phyloP scores from a whole-genome alignment of 371 early-diverging fungal genomes.

The Nosema muscidifuracis region DNA sequence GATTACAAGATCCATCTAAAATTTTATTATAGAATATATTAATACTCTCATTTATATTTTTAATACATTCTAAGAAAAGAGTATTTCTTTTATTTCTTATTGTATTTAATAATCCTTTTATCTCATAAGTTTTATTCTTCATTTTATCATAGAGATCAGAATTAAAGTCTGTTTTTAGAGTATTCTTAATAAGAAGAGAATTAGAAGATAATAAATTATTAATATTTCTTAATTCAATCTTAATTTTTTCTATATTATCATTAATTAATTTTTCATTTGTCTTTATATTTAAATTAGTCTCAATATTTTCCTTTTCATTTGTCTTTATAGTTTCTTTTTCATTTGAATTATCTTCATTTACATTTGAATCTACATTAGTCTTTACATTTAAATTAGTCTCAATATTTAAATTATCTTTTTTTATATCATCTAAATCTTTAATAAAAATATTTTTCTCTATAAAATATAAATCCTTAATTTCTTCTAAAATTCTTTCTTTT shows the following conservation, averaged over 20 bases:
- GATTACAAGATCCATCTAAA: conserved; percentile 69
- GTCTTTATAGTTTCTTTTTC: too few species aligned
- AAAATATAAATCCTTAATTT: conserved; percentile 8
- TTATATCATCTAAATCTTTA: too few species aligned
- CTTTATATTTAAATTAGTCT: too few species aligned
- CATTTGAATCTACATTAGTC: too few species aligned
- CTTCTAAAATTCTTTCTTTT: neutral
- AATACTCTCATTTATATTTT: conserved; percentile 75
- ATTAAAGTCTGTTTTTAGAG: conserved; percentile 9
- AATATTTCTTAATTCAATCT: neutral
- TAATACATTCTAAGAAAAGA: conserved; percentile 76
- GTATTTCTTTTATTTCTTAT: conserved; percentile 74
- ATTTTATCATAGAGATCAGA: conserved; percentile 41
- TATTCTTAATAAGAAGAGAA: neutral
- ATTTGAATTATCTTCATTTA: too few species aligned
- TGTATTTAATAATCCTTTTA: conserved; percentile 68
- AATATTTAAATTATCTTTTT: too few species aligned
- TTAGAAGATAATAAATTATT: conserved; percentile 65
- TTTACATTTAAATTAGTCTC: too few species aligned
- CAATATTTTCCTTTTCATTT: too few species aligned
- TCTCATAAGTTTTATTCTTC: conserved; percentile 24
- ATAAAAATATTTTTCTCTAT: neutral
- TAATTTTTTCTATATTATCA: conserved; percentile 15
- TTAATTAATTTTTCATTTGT: too few species aligned
- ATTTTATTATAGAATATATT: conserved; percentile 86